phyloP scores from a whole-genome alignment of 2,329 filamentous ascomycete species.

The Grosmannia penicillata region DNA sequence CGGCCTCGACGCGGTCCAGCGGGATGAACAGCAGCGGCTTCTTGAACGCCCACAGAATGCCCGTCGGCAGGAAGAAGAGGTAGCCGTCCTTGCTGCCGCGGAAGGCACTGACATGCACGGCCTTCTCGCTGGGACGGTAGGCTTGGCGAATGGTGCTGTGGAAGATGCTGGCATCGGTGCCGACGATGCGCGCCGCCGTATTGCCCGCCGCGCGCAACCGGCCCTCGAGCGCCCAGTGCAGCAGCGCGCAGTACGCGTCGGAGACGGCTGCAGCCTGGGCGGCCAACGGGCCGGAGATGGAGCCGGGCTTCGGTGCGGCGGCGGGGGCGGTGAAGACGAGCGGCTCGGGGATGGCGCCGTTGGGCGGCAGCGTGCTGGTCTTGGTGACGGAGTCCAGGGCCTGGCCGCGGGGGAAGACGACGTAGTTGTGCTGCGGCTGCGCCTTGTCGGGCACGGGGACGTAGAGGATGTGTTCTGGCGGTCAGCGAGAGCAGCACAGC shows the following conservation, averaged over 20 bases:
- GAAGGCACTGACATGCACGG: conserved; percentile 52
- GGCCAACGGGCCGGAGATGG: conserved; percentile 35
- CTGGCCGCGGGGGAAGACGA: conserved; percentile 43
- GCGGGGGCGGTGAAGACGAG: conserved; percentile 50
- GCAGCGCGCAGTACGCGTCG: conserved; percentile 42
- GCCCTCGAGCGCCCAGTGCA: conserved; percentile 44
- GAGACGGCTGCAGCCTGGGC: conserved; percentile 35
- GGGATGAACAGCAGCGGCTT: conserved; percentile 53
- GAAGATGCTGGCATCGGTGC: conserved; percentile 40
- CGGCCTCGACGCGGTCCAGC: conserved; percentile 41
- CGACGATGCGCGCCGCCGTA: conserved; percentile 26
- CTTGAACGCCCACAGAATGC: conserved; percentile 57
- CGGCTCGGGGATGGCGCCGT: conserved; percentile 31
- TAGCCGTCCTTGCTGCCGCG: conserved; percentile 55
- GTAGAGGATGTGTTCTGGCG: conserved; percentile 46
- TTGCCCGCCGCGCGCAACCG: conserved; percentile 35
- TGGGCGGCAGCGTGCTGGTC: conserved; percentile 23
- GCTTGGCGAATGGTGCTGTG: conserved; percentile 40
- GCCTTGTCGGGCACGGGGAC: conserved; percentile 51
- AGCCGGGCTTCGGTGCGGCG: conserved; percentile 44
- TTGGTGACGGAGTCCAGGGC: conserved; percentile 23
- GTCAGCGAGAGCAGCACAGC: neutral
- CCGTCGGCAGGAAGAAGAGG: conserved; percentile 50
- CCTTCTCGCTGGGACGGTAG: conserved; percentile 44
- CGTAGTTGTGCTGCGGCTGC: conserved; percentile 50